A percentile compares a stretch with the other conserved stretches of the same genome.
phyloP scores from a whole-genome alignment of 139 green algal genomes.

The Micractinium sp. region DNA sequence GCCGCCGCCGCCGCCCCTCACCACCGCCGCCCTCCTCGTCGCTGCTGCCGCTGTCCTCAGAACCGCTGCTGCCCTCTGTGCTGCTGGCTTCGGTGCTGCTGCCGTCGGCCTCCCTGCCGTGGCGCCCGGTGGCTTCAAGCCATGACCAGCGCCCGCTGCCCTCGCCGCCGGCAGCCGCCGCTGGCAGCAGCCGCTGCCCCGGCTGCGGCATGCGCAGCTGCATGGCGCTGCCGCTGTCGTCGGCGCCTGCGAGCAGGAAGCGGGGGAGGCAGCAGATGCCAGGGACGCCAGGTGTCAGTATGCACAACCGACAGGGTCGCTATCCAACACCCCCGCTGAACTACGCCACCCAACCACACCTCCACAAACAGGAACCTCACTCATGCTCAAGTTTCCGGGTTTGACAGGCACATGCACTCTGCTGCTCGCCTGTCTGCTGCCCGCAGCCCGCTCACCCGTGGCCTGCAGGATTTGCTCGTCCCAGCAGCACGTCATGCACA shows the following conservation, averaged over 20 bases:
- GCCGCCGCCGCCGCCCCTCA: neutral
- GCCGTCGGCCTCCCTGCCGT: neutral
- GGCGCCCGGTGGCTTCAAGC: neutral
- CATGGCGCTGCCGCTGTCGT: constrained; percentile 31
- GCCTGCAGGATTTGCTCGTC: constrained; percentile 35
- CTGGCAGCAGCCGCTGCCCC: neutral
- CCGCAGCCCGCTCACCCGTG: neutral
- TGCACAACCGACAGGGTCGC: no score
- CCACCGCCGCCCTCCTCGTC: neutral
- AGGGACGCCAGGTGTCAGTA: no score
- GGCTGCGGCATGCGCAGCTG: constrained; percentile 40
- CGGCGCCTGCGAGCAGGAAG: neutral
- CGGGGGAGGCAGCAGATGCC: no score
- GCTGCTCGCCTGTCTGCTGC: no score
- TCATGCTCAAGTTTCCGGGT: no score
- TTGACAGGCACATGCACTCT: no score
- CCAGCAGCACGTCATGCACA: constrained; percentile 47
- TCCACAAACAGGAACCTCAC: no score
- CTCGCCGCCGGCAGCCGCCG: neutral
- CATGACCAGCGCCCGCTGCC: constrained; percentile 12
- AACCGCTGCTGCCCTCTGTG: neutral
- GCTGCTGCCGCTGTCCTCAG: neutral
- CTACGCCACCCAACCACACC: no score
- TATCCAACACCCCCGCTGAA: no score
- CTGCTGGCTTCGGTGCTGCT: neutral